phyloP scores from a whole-genome alignment of 2,329 filamentous ascomycete species.

The Lecanicillium sp. region DNA sequence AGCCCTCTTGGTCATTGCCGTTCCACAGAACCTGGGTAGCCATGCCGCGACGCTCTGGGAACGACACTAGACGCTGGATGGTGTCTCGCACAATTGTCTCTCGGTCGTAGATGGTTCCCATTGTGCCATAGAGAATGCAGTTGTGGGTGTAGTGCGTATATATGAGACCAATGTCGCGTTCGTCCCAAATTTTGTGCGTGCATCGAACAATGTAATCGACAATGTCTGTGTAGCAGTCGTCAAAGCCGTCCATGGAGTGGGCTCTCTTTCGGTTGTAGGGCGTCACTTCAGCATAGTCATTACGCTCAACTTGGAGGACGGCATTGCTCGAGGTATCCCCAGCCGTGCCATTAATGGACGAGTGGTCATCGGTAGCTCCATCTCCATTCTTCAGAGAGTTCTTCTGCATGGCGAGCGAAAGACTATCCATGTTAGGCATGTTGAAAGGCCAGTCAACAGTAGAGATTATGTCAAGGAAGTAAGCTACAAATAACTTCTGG shows the following conservation, averaged over 20 bases:
- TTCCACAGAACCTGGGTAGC: conserved; percentile 2
- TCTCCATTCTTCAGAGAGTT: conserved; percentile 1
- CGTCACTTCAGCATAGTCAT: conserved; percentile 1
- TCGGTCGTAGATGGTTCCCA: conserved; percentile 5
- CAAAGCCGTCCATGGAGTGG: conserved; percentile 4
- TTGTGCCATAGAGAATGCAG: conserved; percentile 6
- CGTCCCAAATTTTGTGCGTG: conserved; percentile 5
- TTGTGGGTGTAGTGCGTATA: conserved; percentile 6
- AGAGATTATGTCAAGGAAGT: too few relatives aligned
- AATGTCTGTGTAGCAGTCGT: conserved; percentile 6
- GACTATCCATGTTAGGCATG: neutral
- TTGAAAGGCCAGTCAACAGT: neutral
- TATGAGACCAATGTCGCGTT: conserved; percentile 6
- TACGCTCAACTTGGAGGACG: conserved; percentile 3
- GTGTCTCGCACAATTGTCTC: conserved; percentile 5
- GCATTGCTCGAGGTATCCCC: neutral
- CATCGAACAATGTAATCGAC: conserved; percentile 8
- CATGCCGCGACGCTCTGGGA: conserved; percentile 3
- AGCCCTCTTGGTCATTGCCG: conserved; percentile 1
- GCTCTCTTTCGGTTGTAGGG: neutral
- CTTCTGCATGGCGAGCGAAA: neutral
- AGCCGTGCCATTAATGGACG: neutral
- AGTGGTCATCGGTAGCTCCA: neutral
- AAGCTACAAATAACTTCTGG: too few relatives aligned
- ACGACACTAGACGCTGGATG: conserved; percentile 5